Conservation (phyloP, 2,329 filamentous ascomycete genomes). For the Botryotinia convoluta region DNA sequence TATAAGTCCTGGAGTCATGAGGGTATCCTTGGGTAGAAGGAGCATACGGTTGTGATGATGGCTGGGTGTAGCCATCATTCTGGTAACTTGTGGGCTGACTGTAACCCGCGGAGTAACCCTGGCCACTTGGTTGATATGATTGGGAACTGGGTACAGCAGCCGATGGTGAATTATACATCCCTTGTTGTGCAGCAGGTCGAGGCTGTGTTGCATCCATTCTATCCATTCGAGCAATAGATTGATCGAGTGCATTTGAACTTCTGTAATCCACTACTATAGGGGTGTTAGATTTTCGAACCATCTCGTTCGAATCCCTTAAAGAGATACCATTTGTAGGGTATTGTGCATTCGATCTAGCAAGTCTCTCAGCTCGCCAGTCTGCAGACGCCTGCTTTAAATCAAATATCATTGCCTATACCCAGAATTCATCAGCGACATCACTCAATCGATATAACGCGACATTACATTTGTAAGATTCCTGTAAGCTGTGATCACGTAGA, state of each 20-base stretch:
- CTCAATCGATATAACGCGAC: constrained; percentile 28
- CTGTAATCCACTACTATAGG: constrained; percentile 38
- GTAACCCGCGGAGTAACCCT: constrained; percentile 30
- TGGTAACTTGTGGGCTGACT: constrained; percentile 30
- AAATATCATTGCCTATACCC: constrained; percentile 51
- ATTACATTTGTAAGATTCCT: constrained; percentile 72
- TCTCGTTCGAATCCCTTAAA: constrained; percentile 35
- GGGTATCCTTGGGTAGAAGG: constrained; percentile 21
- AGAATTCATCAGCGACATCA: constrained; percentile 26
- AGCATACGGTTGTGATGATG: constrained; percentile 19
- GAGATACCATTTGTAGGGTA: constrained; percentile 39
- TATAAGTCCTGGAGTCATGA: constrained; percentile 33
- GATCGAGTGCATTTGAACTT: constrained; percentile 38
- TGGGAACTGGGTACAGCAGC: constrained; percentile 22
- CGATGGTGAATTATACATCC: constrained; percentile 29
- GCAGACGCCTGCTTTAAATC: constrained; percentile 53
- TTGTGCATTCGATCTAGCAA: constrained; percentile 33
- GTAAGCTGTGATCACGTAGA: constrained; percentile 77
- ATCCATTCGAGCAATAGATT: constrained; percentile 40
- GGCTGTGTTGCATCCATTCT: constrained; percentile 38
- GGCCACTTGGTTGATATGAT: constrained; percentile 22
- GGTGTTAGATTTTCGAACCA: constrained; percentile 39
- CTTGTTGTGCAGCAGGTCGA: constrained; percentile 22
- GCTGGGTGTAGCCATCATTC: constrained; percentile 27
- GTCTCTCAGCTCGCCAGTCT: constrained; percentile 45